Evolutionary conservation across 2,329 filamentous ascomycete species (phyloP).

Genomic region (Epichloe bromicola): DNA sequence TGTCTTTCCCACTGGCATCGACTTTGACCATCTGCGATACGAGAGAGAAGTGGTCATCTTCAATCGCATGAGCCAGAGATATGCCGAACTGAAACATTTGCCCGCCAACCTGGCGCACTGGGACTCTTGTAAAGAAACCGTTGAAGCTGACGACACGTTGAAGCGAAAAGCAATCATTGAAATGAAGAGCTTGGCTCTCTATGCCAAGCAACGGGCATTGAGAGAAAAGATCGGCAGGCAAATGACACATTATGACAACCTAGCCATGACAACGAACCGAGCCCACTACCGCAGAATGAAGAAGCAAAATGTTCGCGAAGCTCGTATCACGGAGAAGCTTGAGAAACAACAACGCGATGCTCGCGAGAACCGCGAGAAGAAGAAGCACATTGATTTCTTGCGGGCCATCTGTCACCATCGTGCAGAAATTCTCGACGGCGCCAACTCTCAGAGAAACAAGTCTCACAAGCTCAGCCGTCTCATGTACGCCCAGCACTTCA

Average conservation of each 20-base stretch:
- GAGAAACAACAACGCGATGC: conserved; percentile 98
- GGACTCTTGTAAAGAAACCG: conserved; percentile 59
- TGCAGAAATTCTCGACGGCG: conserved; percentile 59
- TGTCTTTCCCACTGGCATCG: conserved; percentile 77
- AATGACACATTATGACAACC: conserved; percentile 90
- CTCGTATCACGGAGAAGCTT: conserved; percentile 93
- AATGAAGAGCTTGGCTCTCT: conserved; percentile 80
- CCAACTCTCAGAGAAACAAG: conserved; percentile 55
- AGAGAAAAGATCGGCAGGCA: conserved; percentile 79
- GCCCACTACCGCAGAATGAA: conserved; percentile 86
- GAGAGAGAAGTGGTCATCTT: conserved; percentile 81
- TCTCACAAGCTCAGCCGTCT: conserved; percentile 76
- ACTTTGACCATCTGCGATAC: conserved; percentile 72
- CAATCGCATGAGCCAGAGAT: conserved; percentile 77
- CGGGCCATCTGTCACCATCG: conserved; percentile 75
- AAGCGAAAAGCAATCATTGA: conserved; percentile 90
- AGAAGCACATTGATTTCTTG: conserved; percentile 89
- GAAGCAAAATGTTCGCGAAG: conserved; percentile 92
- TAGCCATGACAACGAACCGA: conserved; percentile 94
- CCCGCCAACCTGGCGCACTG: conserved; percentile 79
- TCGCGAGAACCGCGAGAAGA: conserved; percentile 90
- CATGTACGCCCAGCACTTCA: conserved; percentile 82
- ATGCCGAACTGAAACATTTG: conserved; percentile 69
- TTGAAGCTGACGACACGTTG: conserved; percentile 63
- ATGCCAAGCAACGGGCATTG: conserved; percentile 75